Evolutionary conservation across 352 stramenopile genomes (phyloP).

Genomic region (Poterioochromonas sp.): DNA sequence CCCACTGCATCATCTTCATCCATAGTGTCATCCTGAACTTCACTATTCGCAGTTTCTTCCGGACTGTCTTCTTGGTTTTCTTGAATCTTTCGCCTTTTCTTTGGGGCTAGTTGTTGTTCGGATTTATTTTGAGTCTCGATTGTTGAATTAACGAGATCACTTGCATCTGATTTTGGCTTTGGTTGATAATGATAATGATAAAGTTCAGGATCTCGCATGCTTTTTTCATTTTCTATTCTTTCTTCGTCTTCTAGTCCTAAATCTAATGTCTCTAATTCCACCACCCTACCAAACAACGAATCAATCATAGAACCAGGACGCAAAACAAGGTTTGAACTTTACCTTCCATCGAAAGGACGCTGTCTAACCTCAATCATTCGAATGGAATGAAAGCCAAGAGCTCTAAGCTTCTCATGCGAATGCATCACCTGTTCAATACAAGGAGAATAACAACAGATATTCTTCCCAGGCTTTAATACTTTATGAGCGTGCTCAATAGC

Average conservation of each 20-base stretch:
- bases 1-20: neutral
- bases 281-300: too few relatives aligned
- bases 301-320: neutral
- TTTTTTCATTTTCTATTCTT: neutral
- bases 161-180: too few relatives aligned
- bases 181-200: too few relatives aligned
- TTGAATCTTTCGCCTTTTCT: neutral
- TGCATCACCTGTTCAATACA: slow-evolving; percentile 93
- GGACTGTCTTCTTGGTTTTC: neutral
- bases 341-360: slow-evolving; percentile 57
- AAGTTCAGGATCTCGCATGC: neutral
- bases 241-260: slow-evolving; percentile 6
- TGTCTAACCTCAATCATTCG: slow-evolving; percentile 59
- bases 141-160: neutral
- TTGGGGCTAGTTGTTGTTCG: too few relatives aligned
- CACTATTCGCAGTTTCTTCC: neutral
- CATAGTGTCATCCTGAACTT: neutral
- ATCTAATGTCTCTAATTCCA: slow-evolving; percentile 12
- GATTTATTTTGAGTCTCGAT: neutral
- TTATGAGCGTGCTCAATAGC: slow-evolving; percentile 79
- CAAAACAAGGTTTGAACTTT: slow-evolving; percentile 42
- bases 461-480: slow-evolving; percentile 78
- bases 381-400: slow-evolving; percentile 36
- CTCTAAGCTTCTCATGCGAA: slow-evolving; percentile 37
- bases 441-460: slow-evolving; percentile 91